A percentile compares a stretch with the other conserved stretches of the same genome.
phyloP scores from a whole-genome alignment of 768 basidiomycete species.

The Boletus insuetus region DNA sequence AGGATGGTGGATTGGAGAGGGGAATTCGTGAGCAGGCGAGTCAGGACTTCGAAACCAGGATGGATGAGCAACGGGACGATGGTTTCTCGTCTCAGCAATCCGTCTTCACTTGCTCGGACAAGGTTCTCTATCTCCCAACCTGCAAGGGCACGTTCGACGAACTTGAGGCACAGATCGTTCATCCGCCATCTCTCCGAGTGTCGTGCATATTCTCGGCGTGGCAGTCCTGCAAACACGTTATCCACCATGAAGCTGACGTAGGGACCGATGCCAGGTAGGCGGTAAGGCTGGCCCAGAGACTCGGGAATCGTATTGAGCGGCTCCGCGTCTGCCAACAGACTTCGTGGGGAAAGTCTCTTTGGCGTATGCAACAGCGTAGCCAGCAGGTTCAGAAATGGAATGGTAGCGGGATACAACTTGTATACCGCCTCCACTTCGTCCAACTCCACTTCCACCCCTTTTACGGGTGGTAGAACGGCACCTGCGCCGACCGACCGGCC shows the following conservation, averaged over 20 bases:
- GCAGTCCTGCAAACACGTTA: slow-evolving; percentile 79
- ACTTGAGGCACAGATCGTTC: slow-evolving; percentile 80
- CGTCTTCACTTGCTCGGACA: slow-evolving; percentile 55
- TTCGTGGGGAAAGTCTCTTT: slow-evolving; percentile 63
- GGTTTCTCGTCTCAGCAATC: slow-evolving; percentile 46
- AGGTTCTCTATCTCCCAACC: slow-evolving; percentile 79
- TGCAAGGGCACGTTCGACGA: slow-evolving; percentile 79
- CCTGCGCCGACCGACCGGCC: slow-evolving; percentile 27
- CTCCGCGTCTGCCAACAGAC: slow-evolving; percentile 55
- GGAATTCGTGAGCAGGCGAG: slow-evolving; percentile 70
- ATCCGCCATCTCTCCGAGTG: slow-evolving; percentile 83
- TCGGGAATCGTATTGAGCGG: slow-evolving; percentile 77
- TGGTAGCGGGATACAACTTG: slow-evolving; percentile 82
- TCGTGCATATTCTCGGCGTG: slow-evolving; percentile 68
- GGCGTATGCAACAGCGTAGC: slow-evolving; percentile 81
- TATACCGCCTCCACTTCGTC: slow-evolving; percentile 83
- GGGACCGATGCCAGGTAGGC: slow-evolving; percentile 76
- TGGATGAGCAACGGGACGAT: slow-evolving; percentile 63
- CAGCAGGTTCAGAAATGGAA: slow-evolving; percentile 83
- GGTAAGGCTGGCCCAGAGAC: slow-evolving; percentile 73
- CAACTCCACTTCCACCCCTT: slow-evolving; percentile 83
- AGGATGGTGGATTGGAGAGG: slow-evolving; percentile 72
- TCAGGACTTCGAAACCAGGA: slow-evolving; percentile 86
- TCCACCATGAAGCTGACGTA: slow-evolving; percentile 88
- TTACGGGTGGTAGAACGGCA: slow-evolving; percentile 48